Evolutionary conservation across 2,329 filamentous ascomycete species (phyloP), one percentile per base, ranked within the genome.

Genomic region (Hymenoscyphus linearis): DNA sequence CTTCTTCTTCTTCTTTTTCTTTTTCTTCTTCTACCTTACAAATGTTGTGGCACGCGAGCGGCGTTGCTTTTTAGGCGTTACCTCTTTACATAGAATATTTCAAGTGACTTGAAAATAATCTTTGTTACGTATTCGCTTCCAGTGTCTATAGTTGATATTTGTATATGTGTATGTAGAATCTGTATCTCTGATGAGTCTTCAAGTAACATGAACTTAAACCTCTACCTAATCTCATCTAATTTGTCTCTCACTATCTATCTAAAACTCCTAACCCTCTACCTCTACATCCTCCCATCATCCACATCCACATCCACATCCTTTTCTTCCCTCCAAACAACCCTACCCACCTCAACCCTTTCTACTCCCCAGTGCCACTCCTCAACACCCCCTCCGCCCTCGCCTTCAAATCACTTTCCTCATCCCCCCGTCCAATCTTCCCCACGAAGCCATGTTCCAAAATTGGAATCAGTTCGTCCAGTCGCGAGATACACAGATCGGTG

Each of bases 371-470:
- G 18, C 64, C 66, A 53, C 59, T 55, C 40, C 47, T 64, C 54
- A 69, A 57, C 12, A 70, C 62, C 6, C 47, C 59, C 44, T 67
- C 61, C 14, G 62, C 63, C 25, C 67, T 54, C 7, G 26, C 62
- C 44, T 62, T 67, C 13, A 66, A 67, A 64, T 67, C 64, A 60
- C 60, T 56, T 3, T 55, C 61, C 36, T 70, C 64, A 34, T 71
- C 66, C 9, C 61, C 57, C 37, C 58, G 52, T 10, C 56, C 63
- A 61, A 66, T 67, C n/a, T 57, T 58, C 10, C 86, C 87, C 57
- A 82, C 79, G 70, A 93, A 93, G 0, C 92, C 92, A 1, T 81
- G 76, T 65, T 96, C 91, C 27, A 96, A 76, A 7, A 96, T 80
- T 10, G 78, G 80, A 58, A 95, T 84, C 66, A 96, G 74, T 63